Base-by-base conservation (phyloP, 2,329 filamentous ascomycete genomes). In the Colletotrichum tamarilloi region DNA sequence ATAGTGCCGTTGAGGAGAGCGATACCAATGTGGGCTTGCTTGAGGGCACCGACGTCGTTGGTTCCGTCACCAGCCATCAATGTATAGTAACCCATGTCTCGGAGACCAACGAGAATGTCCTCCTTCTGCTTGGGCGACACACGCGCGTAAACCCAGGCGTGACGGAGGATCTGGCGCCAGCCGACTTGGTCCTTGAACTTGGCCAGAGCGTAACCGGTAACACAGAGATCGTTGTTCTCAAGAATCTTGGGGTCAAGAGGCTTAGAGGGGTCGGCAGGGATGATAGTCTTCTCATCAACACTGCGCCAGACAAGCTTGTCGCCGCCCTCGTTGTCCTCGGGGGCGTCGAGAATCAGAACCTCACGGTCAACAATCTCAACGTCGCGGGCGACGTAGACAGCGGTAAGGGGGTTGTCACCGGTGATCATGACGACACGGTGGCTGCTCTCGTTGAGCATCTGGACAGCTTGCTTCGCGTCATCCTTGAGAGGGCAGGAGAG, bases 341-440 rank as follows among this genome's bases (percentile, higher is more conserved):
- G 97, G 2, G 96, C 95, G 81, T 99, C 97, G 30, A 99, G 88
- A 77, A 99, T 98, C 73, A 98, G 89, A 67, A 97, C 94, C 42
- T 98, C 95, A 69, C 97, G 93, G 79, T 99, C 97, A 19, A 99
- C 95, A 82, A 99, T 99, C 82, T 99, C 97, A 30, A 99, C 97
- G 82, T 98, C 93, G 74, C 93, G 92, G 19, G 97, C 97, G 69
- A 99, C 97, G 80, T 99, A 96, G 12, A 98, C 94, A 76, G 97
- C 97, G 53, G 97, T 99, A 65, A 99, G 89, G 14, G 97, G 96
- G 82, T 99, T 99, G 83, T 99, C 97, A 81, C 97, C 97, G 73
- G 97, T 99, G 77, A 99, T 99, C 97, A 99, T 99, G 77, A 99
- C 94, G 59, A 98, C 95, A 78, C 97, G 94, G 83, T 99, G 97